Percentiles rank a stretch among this genome's conserved stretches.
Evolutionary conservation across 129 eudicot genomes (phyloP).

Genomic region (Lactuca sativa): DNA sequence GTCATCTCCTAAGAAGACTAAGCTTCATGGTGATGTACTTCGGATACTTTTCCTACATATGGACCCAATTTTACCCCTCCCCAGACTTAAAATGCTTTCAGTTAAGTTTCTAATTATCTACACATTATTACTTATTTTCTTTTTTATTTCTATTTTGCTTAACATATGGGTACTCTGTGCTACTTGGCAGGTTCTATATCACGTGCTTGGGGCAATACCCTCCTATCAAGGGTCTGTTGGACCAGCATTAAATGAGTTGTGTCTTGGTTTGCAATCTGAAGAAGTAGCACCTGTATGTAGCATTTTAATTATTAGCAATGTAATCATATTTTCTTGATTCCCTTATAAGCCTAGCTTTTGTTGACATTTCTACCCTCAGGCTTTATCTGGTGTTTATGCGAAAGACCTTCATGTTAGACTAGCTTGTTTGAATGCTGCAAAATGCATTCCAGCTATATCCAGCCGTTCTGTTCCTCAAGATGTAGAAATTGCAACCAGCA

Average conservation of each 20-base stretch:
- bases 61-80: conserved; percentile 92
- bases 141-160: conserved; percentile 2
- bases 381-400: conserved; percentile 90
- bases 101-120: conserved; percentile 44
- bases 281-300: conserved; percentile 84
- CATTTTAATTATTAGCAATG: conserved; percentile 5
- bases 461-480: conserved; percentile 70
- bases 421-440: conserved; percentile 94
- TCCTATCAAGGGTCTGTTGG: conserved; percentile 84
- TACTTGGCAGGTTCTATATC: conserved; percentile 79
- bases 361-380: conserved; percentile 44
- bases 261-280: conserved; percentile 84
- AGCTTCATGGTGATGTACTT: conserved; percentile 85
- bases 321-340: neutral
- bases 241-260: conserved; percentile 93
- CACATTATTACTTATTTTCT: neutral
- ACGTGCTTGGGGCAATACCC: conserved; percentile 89
- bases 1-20: conserved; percentile 85
- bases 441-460: conserved; percentile 93
- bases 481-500: conserved; percentile 88
- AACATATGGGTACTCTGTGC: conserved; percentile 20
- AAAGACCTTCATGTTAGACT: conserved; percentile 91
- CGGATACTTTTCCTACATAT: conserved; percentile 78
- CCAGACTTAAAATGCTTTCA: conserved; percentile 93
- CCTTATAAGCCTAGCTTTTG: neutral